Conservation (phyloP, 1,284 basidiomycete species). For the Ceratorhiza oryzae-sativae region DNA sequence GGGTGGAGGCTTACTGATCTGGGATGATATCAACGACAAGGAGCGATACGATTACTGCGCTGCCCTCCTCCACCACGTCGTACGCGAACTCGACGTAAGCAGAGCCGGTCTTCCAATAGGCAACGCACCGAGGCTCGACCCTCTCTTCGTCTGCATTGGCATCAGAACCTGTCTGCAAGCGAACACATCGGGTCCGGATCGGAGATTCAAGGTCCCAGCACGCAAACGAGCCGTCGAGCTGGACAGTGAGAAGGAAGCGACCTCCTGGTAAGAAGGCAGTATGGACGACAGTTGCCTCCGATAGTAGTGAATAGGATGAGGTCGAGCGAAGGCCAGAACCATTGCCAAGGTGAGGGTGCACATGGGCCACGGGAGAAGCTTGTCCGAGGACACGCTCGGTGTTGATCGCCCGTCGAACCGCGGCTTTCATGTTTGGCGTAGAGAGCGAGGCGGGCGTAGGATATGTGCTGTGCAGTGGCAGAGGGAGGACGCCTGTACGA, state of each 20-base stretch:
- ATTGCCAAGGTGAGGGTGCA: conserved; percentile 38
- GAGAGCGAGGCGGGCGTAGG: conserved; percentile 28
- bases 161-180: conserved; percentile 31
- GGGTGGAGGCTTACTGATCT: conserved; percentile 29
- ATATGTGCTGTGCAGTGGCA: conserved; percentile 32
- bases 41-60: conserved; percentile 26
- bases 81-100: conserved; percentile 38
- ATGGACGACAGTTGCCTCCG: conserved; percentile 32
- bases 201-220: conserved; percentile 37
- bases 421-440: conserved; percentile 30
- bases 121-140: conserved; percentile 35
- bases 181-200: conserved; percentile 34
- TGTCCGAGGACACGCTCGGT: conserved; percentile 32
- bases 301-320: conserved; percentile 35
- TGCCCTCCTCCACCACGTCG: conserved; percentile 36
- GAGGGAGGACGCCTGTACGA: conserved; percentile 17
- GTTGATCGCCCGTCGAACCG: conserved; percentile 24
- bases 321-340: conserved; percentile 16
- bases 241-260: conserved; percentile 39
- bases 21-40: conserved; percentile 28
- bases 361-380: conserved; percentile 38
- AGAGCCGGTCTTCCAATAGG: conserved; percentile 38
- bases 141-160: conserved; percentile 14
- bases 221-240: conserved; percentile 36
- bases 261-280: conserved; percentile 39